A percentile compares a stretch with the other conserved stretches of the same genome.
Evolutionary conservation across 805 yeast species (phyloP).

Genomic region (Metschnikowia noctiluminum): DNA sequence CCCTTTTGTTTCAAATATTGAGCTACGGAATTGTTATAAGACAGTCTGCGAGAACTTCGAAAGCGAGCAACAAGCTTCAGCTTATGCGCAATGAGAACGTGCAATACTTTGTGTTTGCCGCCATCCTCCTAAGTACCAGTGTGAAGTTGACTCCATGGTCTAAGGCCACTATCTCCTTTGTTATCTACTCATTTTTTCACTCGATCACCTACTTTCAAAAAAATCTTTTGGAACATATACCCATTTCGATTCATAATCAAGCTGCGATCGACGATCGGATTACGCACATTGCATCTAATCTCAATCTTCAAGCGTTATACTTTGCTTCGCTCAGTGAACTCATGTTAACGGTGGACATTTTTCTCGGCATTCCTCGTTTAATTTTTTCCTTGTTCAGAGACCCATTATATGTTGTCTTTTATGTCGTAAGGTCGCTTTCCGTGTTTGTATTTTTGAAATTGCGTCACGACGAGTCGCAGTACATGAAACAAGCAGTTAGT

Average conservation of each 20-base stretch:
- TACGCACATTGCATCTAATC: slow-evolving; percentile 28
- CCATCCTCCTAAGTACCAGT: slow-evolving; percentile 27
- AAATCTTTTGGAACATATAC: slow-evolving; percentile 31
- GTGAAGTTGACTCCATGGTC: slow-evolving; percentile 32
- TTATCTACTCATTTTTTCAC: slow-evolving; percentile 37
- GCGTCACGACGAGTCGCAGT: slow-evolving; percentile 32
- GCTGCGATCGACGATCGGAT: slow-evolving; percentile 28
- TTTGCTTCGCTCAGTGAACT: slow-evolving; percentile 39
- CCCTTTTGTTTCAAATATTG: slow-evolving; percentile 50
- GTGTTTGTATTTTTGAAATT: slow-evolving; percentile 34
- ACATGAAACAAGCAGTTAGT: slow-evolving; percentile 38
- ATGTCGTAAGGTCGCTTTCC: slow-evolving; percentile 31
- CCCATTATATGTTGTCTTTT: slow-evolving; percentile 27
- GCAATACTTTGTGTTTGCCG: slow-evolving; percentile 36
- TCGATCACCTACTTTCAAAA: slow-evolving; percentile 37
- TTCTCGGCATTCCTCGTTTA: slow-evolving; percentile 25
- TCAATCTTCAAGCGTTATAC: slow-evolving; percentile 35
- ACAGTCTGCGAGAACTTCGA: slow-evolving; percentile 47
- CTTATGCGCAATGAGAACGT: slow-evolving; percentile 39
- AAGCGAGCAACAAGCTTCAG: slow-evolving; percentile 9
- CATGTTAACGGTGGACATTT: slow-evolving; percentile 23
- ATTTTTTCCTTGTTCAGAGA: slow-evolving; percentile 22
- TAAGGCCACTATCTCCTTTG: slow-evolving; percentile 38
- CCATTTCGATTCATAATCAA: slow-evolving; percentile 29
- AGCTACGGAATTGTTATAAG: slow-evolving; percentile 63